Base-by-base conservation (phyloP, 768 basidiomycete genomes). In the Strobilomyces echinocephalus region DNA sequence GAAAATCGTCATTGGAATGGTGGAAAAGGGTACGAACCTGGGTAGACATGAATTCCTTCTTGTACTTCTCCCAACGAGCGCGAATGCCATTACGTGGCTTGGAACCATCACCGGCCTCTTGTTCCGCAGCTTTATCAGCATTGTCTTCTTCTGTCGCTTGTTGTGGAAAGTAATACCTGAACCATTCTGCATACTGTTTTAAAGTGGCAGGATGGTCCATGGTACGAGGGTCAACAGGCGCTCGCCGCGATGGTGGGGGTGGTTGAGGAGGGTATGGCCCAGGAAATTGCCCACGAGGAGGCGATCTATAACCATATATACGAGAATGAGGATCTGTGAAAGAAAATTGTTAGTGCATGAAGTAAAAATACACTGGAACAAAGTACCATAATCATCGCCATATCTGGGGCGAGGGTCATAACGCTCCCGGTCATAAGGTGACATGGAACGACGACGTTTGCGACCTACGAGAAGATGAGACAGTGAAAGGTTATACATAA, bases 151-250 rank as follows among this genome's bases (percentile, higher is more conserved):
- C 88, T 8, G 77, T 76, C 15, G 88, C 90, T 65, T 87, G 82
- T 57, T 85, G 81, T 8, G 89, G 85, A 62, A 80, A 85, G 57
- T 72, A 82, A 64, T 77, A 87, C 34, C 91, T 81, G 69, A 91
- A 92, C 91, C 91, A 92, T 60, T 92, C 90, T 2, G 88, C 88
- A 59, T 84, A 92, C 61, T 91, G 87, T 71, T 91, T 90, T 67
- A 92, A 67, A 1, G 84, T 79, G 6, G 87, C 88, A 33, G 89
- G 87, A 63, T 86, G 90, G 58, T 91, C 90, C 59, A 89, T 83
- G 3, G 83, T 83, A 61, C 88, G 86, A 11, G 91, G 91, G 62
- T 92, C 88, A 14, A 81, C 81, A 10, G 88, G 90, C 2, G 83
- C 74, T 30, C 86, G 79, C 50, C 88, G 77, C 40, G 69, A 69